Evolutionary conservation across 2,329 filamentous ascomycete genomes (phyloP).

Genomic region (Byssothecium circinans): DNA sequence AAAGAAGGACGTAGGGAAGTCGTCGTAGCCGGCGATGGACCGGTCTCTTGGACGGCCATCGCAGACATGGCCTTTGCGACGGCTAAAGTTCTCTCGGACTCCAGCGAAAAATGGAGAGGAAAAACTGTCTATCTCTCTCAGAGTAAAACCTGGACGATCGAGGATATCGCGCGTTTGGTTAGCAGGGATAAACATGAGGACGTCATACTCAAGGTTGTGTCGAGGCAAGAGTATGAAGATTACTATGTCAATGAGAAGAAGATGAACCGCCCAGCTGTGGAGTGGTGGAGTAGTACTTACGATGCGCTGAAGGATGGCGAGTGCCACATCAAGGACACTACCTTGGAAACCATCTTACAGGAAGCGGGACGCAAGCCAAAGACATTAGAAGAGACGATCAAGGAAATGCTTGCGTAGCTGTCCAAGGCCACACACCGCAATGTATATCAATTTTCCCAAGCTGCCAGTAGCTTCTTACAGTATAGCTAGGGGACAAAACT

Average conservation of each 20-base stretch:
- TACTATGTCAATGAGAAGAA: conserved; percentile 43
- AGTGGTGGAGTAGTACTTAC: conserved; percentile 53
- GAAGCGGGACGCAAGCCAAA: conserved; percentile 41
- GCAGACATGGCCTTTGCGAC: conserved; percentile 48
- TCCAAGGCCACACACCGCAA: too few relatives aligned
- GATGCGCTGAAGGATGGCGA: conserved; percentile 48
- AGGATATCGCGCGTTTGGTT: conserved; percentile 36
- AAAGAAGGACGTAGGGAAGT: conserved; percentile 44
- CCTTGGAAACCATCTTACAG: conserved; percentile 44
- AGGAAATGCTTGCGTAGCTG: conserved; percentile 42
- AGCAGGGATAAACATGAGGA: conserved; percentile 28
- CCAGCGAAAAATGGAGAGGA: conserved; percentile 34
- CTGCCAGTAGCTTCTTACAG: too few relatives aligned
- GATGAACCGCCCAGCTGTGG: conserved; percentile 42
- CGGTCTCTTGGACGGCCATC: conserved; percentile 50
- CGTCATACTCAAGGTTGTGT: conserved; percentile 41
- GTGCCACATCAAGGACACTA: conserved; percentile 47
- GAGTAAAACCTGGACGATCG: conserved; percentile 27
- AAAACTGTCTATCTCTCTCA: conserved; percentile 46
- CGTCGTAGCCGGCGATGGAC: conserved; percentile 46
- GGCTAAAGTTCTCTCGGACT: conserved; percentile 42
- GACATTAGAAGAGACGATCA: conserved; percentile 44
- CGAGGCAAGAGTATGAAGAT: conserved; percentile 45
- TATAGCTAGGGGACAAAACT: too few relatives aligned
- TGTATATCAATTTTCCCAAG: too few relatives aligned